Base-by-base conservation (phyloP, 2,329 filamentous ascomycete species). In the Penicillium fuscoglaucum region DNA sequence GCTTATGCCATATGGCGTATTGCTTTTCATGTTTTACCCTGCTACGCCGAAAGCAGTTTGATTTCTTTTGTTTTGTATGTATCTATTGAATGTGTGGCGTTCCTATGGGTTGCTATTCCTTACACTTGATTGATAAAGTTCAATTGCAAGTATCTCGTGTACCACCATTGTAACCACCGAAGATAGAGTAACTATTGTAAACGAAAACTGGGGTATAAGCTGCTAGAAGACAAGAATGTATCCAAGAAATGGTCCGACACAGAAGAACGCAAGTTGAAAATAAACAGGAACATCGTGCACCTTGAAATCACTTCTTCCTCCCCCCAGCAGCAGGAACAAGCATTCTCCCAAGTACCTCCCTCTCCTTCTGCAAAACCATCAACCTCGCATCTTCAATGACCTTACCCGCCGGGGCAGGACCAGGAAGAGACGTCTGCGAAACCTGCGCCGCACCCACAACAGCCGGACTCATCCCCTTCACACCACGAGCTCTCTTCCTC, bases 321-420 rank as follows among this genome's bases (percentile, higher is more conserved):
- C 55, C 52, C 17, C 63, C 64, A 52, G 63, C 69, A 47, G 66
- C 64, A 52, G 70, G 62, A 43, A 73, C 71, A 61, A 91, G 88
- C 77, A 91, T 79, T 70, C 83, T 85, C 64, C 81, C 80, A 66
- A 90, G 69, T 12, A 88, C 83, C 61, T 89, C 86, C 58, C 90
- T 86, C 72, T 91, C 88, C 65, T 85, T 85, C 39, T 84, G 79
- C 68, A 90, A 79, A 46, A 82, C 84, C 67, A 85, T 82, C 68
- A 89, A 82, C 69, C 86, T 84, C 61, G 87, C 75, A 44, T 87
- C 85, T 55, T 84, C 79, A 28, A 87, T 80, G n/a, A 84, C 82
- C 51, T 85, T 84, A 46, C 74, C 82, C 68, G 90, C 87, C 31
- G 70, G 62, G 33, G 68, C 66, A 35, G 59, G 47, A 19, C 47